These are phyloP conservation scores for Tolypocladium inflatum DNA, from an alignment of 2,329 filamentous ascomycete species.

Conservation along the genomic window DNA sequence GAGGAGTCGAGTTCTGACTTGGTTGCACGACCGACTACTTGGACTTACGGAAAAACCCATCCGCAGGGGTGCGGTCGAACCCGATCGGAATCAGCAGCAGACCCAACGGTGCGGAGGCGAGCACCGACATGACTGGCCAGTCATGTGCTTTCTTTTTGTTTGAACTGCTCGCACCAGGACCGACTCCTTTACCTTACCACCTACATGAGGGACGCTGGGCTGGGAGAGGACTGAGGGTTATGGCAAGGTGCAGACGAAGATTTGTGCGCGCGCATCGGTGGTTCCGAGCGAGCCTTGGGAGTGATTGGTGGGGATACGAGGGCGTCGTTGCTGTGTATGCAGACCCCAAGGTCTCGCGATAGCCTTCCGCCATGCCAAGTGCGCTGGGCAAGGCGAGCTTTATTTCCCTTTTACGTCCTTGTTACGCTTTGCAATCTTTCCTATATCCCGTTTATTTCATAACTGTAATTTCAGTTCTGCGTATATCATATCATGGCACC, in stretches of 20 bases:
- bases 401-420: not conserved
- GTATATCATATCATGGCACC: not conserved
- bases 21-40: constrained; percentile 13
- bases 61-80: not conserved
- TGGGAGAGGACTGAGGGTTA: not conserved
- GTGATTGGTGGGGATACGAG: too few species aligned
- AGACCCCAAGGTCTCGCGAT: constrained; percentile 2
- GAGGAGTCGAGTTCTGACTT: constrained; percentile 28
- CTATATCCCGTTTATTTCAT: constrained; percentile 10
- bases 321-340: constrained; percentile 4
- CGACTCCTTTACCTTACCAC: not conserved
- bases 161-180: not conserved
- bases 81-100: not conserved
- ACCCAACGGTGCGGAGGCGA: constrained; percentile 6
- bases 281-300: not conserved
- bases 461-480: constrained; percentile 9
- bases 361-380: constrained; percentile 1
- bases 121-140: constrained; percentile 1
- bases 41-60: constrained; percentile 4
- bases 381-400: not conserved
- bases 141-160: constrained; percentile 8
- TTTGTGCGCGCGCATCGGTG: not conserved
- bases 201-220: not conserved
- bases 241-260: not conserved
- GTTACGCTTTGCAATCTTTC: constrained; percentile 6